Percentiles rank a stretch among this genome's conserved stretches.
Evolutionary conservation across 768 basidiomycete species (phyloP).

Genomic region (Mycena epipterygia): DNA sequence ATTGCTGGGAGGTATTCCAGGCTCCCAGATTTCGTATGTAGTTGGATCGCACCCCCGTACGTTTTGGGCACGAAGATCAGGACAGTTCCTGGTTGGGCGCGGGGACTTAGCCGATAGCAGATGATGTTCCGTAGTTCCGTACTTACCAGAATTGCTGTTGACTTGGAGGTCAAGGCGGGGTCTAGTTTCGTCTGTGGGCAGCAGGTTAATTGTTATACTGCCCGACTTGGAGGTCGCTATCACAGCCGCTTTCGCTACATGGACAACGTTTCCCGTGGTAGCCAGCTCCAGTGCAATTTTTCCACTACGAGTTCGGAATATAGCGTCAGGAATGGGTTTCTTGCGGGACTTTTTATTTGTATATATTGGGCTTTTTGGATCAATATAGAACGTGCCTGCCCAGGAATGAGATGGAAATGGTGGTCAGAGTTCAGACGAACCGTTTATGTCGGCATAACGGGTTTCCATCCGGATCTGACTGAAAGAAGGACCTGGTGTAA

Average conservation of each 20-base stretch:
- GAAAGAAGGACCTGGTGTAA: background rate
- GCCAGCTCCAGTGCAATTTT: conserved; percentile 53
- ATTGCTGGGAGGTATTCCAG: conserved; percentile 48
- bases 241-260: conserved; percentile 50
- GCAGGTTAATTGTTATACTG: conserved; percentile 56
- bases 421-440: background rate
- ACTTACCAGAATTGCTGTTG: conserved; percentile 44
- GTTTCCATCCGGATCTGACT: conserved; percentile 24
- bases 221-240: conserved; percentile 53
- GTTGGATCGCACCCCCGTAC: conserved; percentile 48
- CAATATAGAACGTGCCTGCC: conserved; percentile 58
- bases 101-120: background rate
- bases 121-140: background rate
- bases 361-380: conserved; percentile 50
- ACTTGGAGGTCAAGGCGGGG: conserved; percentile 56
- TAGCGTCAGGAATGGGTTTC: conserved; percentile 41
- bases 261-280: conserved; percentile 51
- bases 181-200: conserved; percentile 46
- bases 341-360: conserved; percentile 41
- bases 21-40: conserved; percentile 40
- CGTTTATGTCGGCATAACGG: conserved; percentile 16
- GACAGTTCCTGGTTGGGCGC: conserved; percentile 48
- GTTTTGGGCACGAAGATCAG: conserved; percentile 48
- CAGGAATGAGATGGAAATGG: background rate
- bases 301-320: conserved; percentile 58